Evolutionary conservation across 176 grass and related monocot genomes (phyloP), one percentile per base, ranked within the genome.

Genomic region (Luzula sylvatica): DNA sequence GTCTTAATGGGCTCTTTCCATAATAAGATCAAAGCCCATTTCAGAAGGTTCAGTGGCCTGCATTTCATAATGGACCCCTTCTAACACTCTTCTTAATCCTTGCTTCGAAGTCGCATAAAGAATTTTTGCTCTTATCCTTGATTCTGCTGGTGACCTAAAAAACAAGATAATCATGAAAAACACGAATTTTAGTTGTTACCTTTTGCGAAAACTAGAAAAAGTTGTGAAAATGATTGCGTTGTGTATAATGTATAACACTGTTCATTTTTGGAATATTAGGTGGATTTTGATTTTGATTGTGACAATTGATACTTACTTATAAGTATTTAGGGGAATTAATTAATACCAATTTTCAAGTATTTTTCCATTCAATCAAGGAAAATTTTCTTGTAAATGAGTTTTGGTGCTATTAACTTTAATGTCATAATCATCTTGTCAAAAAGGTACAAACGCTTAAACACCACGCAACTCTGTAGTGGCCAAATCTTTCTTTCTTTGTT

Each of bases 21-120:
- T 76, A 64, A 96, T 96, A 50, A 96, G 59, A 71, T 96, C 90
- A 71, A 89, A 86, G 0, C 90, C 90, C 90, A 96, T 96, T 78
- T 96, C 90, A 42, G 90, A 82, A 38, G 84, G 17, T 15, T 96
- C 90, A 2, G 90, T 96, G 54, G 84, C 90, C 67, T 96, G 90
- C 67, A 96, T 78, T 75, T 96, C 90, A 71, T 96, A 96, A 74
- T 89, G 80, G 43, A 96, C 81, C 4, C 90, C 90, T 18, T 96
- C 90, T 16, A 96, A 69, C 28, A 89, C 50, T 69, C 90, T 87
- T 50, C 84, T 81, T 11, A 96, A 65, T 8, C 84, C 84, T 68
- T 96, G 90, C 72, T 89, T 96, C 32, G 84, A 96, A 25, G 90
- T 96, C 52, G 90, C 90, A 53, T 96, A 96, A 43, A 96, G 58